Base-by-base conservation (phyloP, 352 stramenopile species). In the Achlya hypogyna region DNA sequence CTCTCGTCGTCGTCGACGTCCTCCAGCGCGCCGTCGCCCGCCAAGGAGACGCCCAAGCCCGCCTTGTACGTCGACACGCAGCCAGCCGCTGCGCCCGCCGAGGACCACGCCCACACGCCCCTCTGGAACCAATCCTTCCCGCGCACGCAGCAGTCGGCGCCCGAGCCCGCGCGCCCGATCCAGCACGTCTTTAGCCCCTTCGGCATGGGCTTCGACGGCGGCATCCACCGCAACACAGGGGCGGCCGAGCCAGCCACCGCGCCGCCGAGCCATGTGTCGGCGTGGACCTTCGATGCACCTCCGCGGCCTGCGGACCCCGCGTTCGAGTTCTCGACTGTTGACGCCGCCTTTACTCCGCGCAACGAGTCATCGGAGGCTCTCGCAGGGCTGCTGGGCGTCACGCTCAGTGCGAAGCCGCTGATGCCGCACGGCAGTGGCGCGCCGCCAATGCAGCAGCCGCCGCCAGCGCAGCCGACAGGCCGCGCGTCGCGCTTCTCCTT, bases 271-370 rank as follows among this genome's bases (percentile, higher is more conserved):
- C 42, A 69, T 27, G 40, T 52, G 25, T 64, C 54, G n/a, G 54
- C 54, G 8, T 67, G 60, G 60, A 67, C 16, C 6, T 67, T 67
- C 43, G 60, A 67, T 12, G 27, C 42, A 34, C 51, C 60, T 3
- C 25, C 29, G 32, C 29, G 42, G 32, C n/a, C 5, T 22, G 16
- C 29, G 54, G 27, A 31, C 22, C 25, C 14, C 23, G 25, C 18
- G 29, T 66, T 70, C 66, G 65, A 62, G 20, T 93, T 93, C 74
- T 81, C 82, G 5, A 89, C 82, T 0, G 89, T 93, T 49, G 84
- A 93, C 54, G 81, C 84, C 22, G 91, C 91, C 53, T 93, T 93
- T 69, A 89, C 75, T 53, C 77, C 87, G 43, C 76, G 81, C 27
- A 87, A 77, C 32, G 81, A 91, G 28, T 79, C 82, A n/a, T 87